Evolutionary conservation across 768 basidiomycete species (phyloP).

Genomic region (Mycena galopus): DNA sequence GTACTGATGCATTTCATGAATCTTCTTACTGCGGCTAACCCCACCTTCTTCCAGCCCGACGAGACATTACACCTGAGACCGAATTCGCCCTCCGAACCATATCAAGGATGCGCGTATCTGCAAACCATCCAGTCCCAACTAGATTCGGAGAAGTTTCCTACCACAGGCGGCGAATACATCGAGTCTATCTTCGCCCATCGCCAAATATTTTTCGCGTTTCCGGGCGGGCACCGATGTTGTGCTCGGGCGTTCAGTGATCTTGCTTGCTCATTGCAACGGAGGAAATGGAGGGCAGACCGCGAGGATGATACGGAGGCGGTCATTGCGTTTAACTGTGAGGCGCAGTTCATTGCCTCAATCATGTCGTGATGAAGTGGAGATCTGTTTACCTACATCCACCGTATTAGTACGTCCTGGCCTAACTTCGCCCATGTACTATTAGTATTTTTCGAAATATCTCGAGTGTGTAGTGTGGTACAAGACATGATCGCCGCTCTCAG

Average conservation of each 20-base stretch:
- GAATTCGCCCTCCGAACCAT: constrained; percentile 54
- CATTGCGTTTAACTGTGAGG: constrained; percentile 77
- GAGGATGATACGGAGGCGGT: constrained; percentile 80
- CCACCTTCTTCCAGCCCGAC: constrained; percentile 56
- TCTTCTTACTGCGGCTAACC: background rate
- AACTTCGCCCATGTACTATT: no score
- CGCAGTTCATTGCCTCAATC: constrained; percentile 63
- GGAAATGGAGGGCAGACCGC: constrained; percentile 78
- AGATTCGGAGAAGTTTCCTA: constrained; percentile 56
- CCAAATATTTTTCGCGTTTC: constrained; percentile 72
- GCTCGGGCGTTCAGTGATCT: constrained; percentile 75
- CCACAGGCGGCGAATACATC: constrained; percentile 81
- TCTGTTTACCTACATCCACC: background rate
- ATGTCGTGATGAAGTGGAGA: constrained; percentile 6
- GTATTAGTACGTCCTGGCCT: no score
- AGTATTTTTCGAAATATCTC: no score
- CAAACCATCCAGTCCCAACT: constrained; percentile 70
- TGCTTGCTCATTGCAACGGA: constrained; percentile 71
- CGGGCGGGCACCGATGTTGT: constrained; percentile 74
- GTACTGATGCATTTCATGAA: constrained; percentile 46
- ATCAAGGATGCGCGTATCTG: constrained; percentile 72
- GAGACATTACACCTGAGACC: constrained; percentile 57
- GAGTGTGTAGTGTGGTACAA: no score
- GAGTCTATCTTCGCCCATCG: constrained; percentile 86
- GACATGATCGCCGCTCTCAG: background rate